Base-by-base conservation (phyloP, 2,329 filamentous ascomycete genomes). In the Thielaviopsis ethacetica region DNA sequence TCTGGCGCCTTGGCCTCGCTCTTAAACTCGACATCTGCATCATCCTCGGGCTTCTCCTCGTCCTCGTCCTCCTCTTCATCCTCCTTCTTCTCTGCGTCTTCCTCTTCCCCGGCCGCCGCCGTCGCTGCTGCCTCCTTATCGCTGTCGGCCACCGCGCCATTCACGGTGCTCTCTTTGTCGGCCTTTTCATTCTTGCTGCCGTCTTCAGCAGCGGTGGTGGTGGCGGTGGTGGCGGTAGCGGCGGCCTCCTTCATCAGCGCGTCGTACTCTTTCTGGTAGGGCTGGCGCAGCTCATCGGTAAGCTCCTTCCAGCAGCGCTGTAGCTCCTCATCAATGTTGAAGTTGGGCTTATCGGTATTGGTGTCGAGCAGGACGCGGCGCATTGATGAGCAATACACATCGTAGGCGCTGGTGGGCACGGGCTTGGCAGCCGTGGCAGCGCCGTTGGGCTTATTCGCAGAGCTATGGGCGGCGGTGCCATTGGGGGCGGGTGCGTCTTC, bases 301-400 rank as follows among this genome's bases (percentile, higher is more conserved):
- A 82, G 70, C 21, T 77, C 74, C 61, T 79, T 76, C 79, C 80
- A 83, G 50, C 71, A 70, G 13, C 73, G 73, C n/a, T 72, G 69
- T 9, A 82, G 72, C 69, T 80, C 78, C 56, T 78, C 76, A n/a
- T 81, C 77, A 13, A 79, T 66, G 59, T 72, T 71, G 59, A 71
- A 59, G 55, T 66, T 65, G 22, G 62, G 61, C 26, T 63, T 61
- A 24, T 71, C 69, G 63, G 72, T 69, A 57, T 73, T 72, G 65
- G 75, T 74, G 62, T 71, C 66, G 66, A 78, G 73, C 27, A 78
- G 67, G 12, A 68, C 62, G 3, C 73, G 70, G 53, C 77, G 74
- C 62, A 67, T 71, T 62, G 80, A 77, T 58, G 72, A 71, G 66
- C 75, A 79, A 69, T 77, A 82, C 17, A 81, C 68, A 62, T 80